Conservation (phyloP, 2,329 filamentous ascomycete genomes). For the Cercospora zeae-maydis region DNA sequence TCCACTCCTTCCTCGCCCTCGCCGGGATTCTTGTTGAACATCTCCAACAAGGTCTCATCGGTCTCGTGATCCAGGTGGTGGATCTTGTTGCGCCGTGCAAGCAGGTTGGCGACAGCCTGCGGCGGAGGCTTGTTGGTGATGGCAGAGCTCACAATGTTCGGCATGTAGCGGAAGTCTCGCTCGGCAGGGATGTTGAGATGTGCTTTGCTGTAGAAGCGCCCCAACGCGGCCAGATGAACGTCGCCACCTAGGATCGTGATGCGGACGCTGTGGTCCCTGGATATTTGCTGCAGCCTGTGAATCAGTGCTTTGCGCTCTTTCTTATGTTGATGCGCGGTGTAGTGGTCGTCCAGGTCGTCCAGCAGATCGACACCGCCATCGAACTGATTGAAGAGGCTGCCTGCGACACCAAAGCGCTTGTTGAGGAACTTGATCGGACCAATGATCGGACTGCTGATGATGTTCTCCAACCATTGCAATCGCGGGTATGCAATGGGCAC, state of each 20-base stretch:
- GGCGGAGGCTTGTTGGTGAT: constrained; percentile 68
- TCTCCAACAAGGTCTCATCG: constrained; percentile 60
- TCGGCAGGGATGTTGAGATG: constrained; percentile 55
- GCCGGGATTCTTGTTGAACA: constrained; percentile 60
- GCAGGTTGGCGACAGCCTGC: constrained; percentile 60
- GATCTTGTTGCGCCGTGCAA: constrained; percentile 62
- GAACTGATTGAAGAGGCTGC: constrained; percentile 87
- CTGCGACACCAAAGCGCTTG: constrained; percentile 81
- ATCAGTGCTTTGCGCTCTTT: constrained; percentile 74
- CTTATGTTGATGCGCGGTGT: constrained; percentile 90
- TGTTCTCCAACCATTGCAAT: constrained; percentile 94
- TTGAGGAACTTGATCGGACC: constrained; percentile 86
- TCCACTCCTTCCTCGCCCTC: constrained; percentile 42
- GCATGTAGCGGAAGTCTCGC: constrained; percentile 60
- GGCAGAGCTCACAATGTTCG: constrained; percentile 61
- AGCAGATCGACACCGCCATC: constrained; percentile 69
- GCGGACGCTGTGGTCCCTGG: constrained; percentile 54
- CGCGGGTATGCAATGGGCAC: constrained; percentile 70
- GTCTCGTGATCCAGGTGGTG: constrained; percentile 61
- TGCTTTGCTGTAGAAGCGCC: constrained; percentile 62
- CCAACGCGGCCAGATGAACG: constrained; percentile 61
- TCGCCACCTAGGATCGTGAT: constrained; percentile 63
- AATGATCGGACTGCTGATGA: constrained; percentile 72
- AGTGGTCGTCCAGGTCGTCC: constrained; percentile 66
- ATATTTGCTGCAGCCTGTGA: constrained; percentile 59